Percentiles rank a stretch among this genome's conserved stretches.
Evolutionary conservation across 2,329 filamentous ascomycete genomes (phyloP).

Genomic region (Trichothecium sympodiale): DNA sequence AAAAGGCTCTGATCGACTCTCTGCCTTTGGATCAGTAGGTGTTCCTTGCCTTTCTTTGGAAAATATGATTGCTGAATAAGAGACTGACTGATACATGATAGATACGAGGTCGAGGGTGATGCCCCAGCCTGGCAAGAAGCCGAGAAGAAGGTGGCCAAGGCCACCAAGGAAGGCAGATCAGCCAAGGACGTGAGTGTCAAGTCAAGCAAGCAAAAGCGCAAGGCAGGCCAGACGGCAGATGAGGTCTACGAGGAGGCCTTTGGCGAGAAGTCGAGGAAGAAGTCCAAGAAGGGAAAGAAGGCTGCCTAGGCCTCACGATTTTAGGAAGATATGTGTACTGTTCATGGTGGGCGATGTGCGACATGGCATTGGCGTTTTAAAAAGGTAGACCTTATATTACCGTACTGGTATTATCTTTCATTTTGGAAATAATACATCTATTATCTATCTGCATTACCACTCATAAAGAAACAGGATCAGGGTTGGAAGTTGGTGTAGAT

Average conservation of each 20-base stretch:
- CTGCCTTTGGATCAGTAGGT: conserved; percentile 65
- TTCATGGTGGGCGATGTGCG: no score
- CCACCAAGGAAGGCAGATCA: conserved; percentile 41
- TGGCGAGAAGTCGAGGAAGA: conserved; percentile 48
- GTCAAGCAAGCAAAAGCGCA: conserved; percentile 71
- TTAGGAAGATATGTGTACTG: no score
- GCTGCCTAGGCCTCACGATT: conserved; percentile 5
- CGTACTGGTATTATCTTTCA: no score
- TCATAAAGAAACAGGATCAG: no score
- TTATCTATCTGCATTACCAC: no score
- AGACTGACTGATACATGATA: no score
- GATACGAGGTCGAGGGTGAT: conserved; percentile 55
- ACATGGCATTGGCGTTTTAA: no score
- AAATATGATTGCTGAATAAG: no score
- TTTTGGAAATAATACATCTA: no score
- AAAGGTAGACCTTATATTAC: no score
- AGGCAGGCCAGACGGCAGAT: conserved; percentile 48
- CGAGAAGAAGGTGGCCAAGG: conserved; percentile 61
- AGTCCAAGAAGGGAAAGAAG: conserved; percentile 32
- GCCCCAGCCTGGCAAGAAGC: conserved; percentile 54
- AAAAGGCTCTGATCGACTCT: conserved; percentile 81
- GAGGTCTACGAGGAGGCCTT: conserved; percentile 53
- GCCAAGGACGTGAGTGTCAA: conserved; percentile 70
- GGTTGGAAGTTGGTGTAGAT: no score
- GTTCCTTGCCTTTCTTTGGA: neutral